phyloP scores from a whole-genome alignment of 352 stramenopile genomes.

The Pseudoperonospora humuli region DNA sequence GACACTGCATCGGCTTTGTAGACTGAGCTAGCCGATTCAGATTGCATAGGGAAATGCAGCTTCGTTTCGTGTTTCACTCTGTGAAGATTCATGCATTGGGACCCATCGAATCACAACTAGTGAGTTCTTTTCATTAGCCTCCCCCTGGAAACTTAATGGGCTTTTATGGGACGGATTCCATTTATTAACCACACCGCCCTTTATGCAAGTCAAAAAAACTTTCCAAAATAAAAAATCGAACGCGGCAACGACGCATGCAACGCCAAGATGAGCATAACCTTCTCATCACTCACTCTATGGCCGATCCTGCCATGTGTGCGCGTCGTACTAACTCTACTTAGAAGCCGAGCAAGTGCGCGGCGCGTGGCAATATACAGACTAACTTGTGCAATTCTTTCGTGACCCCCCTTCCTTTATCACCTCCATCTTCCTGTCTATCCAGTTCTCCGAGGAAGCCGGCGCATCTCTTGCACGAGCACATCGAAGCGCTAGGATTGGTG shows the following conservation, averaged over 20 bases:
- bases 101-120: neutral
- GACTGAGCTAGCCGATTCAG: slow-evolving; percentile 1
- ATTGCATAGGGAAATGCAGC: slow-evolving; percentile 1
- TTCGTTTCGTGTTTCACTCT: neutral
- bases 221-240: neutral
- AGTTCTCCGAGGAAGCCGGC: slow-evolving; percentile 15
- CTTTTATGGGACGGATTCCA: slow-evolving; percentile 17
- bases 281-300: slow-evolving; percentile 2
- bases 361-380: slow-evolving; percentile 27
- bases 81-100: neutral
- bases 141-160: slow-evolving; percentile 21
- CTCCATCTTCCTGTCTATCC: slow-evolving; percentile 18
- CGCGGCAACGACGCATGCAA: neutral
- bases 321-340: neutral
- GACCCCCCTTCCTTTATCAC: slow-evolving; percentile 34
- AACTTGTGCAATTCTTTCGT: slow-evolving; percentile 16
- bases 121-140: neutral
- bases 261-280: slow-evolving; percentile 13
- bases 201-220: slow-evolving; percentile 16
- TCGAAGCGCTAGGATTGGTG: slow-evolving; percentile 15
- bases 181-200: slow-evolving; percentile 10
- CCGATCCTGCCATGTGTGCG: slow-evolving; percentile 3
- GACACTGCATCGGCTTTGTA: neutral
- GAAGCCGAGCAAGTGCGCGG: slow-evolving; percentile 5
- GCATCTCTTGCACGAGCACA: slow-evolving; percentile 2